Evolutionary conservation across 331 rosid genomes (phyloP).

Genomic region (Ulmus americana): DNA sequence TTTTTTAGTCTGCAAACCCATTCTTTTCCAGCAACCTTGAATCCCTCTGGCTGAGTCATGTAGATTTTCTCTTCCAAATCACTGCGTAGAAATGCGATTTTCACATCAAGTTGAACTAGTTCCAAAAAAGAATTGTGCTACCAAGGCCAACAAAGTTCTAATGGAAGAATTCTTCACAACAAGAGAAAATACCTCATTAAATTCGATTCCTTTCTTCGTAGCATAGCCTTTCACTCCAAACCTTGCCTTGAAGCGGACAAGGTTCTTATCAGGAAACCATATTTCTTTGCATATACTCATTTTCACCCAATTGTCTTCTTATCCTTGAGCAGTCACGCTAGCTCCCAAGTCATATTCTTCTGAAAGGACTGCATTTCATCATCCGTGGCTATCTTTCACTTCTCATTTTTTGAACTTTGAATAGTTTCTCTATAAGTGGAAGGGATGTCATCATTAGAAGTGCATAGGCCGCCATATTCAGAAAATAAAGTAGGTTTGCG

Average conservation of each 20-base stretch:
- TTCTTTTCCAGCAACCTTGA: background rate
- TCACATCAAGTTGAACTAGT: background rate
- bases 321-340: background rate
- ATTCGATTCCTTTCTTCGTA: background rate
- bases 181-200: background rate
- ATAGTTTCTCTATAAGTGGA: no score
- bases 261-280: background rate
- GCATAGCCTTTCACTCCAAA: background rate
- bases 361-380: background rate
- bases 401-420: no score
- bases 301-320: background rate
- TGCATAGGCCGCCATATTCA: no score
- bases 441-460: no score
- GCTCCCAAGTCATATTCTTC: background rate
- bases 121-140: background rate
- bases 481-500: no score
- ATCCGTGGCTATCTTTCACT: background rate
- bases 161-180: background rate
- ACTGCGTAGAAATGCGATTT: background rate
- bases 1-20: background rate
- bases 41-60: background rate
- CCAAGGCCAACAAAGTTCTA: background rate
- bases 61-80: background rate
- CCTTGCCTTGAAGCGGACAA: background rate
- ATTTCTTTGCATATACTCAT: background rate